A percentile compares a stretch with the other conserved stretches of the same genome.
These are phyloP conservation scores for Triticum urartu DNA, from an alignment of 176 grass and related monocot species.

Conservation along the genomic window DNA sequence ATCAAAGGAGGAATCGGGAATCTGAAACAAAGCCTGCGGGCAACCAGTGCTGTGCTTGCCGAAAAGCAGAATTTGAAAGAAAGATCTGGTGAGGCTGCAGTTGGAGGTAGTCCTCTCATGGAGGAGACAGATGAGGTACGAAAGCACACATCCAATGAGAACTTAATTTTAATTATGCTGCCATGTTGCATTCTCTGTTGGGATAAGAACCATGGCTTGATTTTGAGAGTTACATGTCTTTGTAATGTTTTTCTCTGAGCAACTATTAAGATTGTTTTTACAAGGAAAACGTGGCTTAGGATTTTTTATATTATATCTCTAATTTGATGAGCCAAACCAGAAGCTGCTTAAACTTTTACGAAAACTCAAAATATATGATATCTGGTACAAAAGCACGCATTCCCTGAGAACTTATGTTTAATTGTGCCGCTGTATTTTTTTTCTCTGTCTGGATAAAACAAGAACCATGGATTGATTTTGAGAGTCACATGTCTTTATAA, in stretches of 20 bases:
- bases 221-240: background rate
- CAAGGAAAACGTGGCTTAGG: background rate
- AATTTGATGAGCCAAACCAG: background rate
- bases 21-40: constrained; percentile 68
- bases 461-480: too few species aligned
- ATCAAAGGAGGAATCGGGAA: constrained; percentile 62
- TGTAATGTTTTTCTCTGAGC: background rate
- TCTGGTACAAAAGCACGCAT: too few species aligned
- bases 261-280: background rate
- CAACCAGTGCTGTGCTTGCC: constrained; percentile 32
- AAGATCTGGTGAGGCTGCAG: constrained; percentile 25
- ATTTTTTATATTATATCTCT: background rate
- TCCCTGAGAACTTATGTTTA: too few species aligned
- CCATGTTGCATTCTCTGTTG: background rate
- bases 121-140: constrained; percentile 42
- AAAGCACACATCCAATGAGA: background rate
- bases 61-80: constrained; percentile 54
- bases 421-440: too few species aligned
- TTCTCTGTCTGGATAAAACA: too few species aligned
- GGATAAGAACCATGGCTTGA: background rate
- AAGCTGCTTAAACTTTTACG: background rate
- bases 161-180: background rate
- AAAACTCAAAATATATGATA: background rate
- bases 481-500: too few species aligned
- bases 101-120: constrained; percentile 12